Percentiles rank a stretch among this genome's conserved stretches.
These are phyloP conservation scores for Lichtheimia ornata DNA, from an alignment of 371 early-diverging fungal species.

Conservation along the genomic window DNA sequence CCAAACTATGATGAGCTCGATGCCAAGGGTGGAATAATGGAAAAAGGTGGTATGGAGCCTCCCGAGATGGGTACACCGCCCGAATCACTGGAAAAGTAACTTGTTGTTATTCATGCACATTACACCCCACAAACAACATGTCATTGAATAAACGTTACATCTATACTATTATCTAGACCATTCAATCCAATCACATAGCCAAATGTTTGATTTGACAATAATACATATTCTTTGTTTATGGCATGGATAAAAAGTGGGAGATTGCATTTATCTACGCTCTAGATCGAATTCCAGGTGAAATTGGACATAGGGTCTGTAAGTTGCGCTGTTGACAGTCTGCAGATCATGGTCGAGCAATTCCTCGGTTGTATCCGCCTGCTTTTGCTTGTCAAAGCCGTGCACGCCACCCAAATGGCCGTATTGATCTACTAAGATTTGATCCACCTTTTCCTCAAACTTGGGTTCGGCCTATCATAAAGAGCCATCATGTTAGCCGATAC, in stretches of 20 bases:
- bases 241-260: neutral
- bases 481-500: too few relatives aligned
- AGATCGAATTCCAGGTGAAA: conserved; percentile 70
- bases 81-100: conserved; percentile 8
- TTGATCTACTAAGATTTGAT: conserved; percentile 67
- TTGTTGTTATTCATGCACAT: neutral
- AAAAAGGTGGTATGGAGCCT: conserved; percentile 31
- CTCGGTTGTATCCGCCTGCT: conserved; percentile 51
- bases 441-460: conserved; percentile 77
- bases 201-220: too few relatives aligned
- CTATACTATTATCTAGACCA: too few relatives aligned
- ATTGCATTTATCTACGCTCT: conserved; percentile 28
- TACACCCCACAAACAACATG: neutral
- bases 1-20: conserved; percentile 28
- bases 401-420: conserved; percentile 70
- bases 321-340: conserved; percentile 79
- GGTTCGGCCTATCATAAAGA: conserved; percentile 58
- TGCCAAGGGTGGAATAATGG: conserved; percentile 12
- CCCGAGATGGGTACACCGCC: conserved; percentile 25
- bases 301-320: conserved; percentile 89
- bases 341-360: conserved; percentile 80
- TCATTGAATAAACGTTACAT: neutral
- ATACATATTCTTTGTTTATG: too few relatives aligned
- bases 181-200: too few relatives aligned
- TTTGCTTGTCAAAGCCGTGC: conserved; percentile 36